Conservation (phyloP, 495 filamentous ascomycete genomes). For the Neurospora sp. region DNA sequence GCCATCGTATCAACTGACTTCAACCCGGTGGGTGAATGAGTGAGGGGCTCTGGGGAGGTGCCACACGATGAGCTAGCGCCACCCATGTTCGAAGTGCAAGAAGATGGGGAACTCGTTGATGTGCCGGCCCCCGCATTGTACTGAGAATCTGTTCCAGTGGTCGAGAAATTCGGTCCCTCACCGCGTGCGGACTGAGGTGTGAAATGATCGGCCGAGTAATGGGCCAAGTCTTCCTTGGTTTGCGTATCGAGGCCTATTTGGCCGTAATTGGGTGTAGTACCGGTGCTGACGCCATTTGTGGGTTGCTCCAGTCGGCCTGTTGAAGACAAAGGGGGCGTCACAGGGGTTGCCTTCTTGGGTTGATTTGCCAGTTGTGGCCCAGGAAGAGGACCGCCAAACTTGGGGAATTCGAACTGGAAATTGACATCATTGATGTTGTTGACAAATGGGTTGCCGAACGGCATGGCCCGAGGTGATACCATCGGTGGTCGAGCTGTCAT, state of each 20-base stretch:
- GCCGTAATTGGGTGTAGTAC: conserved; percentile 15
- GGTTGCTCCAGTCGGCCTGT: conserved; percentile 22
- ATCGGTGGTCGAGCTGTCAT: conserved; percentile 28
- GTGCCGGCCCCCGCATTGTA: conserved; percentile 27
- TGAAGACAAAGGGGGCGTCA: conserved; percentile 10
- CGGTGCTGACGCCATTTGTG: conserved; percentile 18
- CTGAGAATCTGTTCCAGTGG: conserved; percentile 50
- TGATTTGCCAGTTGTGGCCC: conserved; percentile 47
- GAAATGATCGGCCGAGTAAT: conserved; percentile 23
- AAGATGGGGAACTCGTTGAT: conserved; percentile 51
- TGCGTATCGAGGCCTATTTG: conserved; percentile 17
- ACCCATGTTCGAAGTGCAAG: conserved; percentile 45
- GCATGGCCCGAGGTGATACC: conserved; percentile 9
- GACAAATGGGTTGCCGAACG: conserved; percentile 37
- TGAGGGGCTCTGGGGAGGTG: conserved; percentile 44
- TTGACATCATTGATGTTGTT: conserved; percentile 60
- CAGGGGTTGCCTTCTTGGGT: conserved; percentile 18
- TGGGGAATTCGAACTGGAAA: conserved; percentile 89
- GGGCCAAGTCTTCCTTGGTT: conserved; percentile 26
- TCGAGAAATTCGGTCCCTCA: conserved; percentile 33
- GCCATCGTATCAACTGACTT: conserved; percentile 51
- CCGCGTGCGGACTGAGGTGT: conserved; percentile 22
- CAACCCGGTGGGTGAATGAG: conserved; percentile 43
- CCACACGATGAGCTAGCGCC: conserved; percentile 67
- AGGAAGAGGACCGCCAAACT: conserved; percentile 63